These are phyloP conservation scores for Maudiozyma turicensis DNA, from an alignment of 805 yeast species.

Conservation along the genomic window DNA sequence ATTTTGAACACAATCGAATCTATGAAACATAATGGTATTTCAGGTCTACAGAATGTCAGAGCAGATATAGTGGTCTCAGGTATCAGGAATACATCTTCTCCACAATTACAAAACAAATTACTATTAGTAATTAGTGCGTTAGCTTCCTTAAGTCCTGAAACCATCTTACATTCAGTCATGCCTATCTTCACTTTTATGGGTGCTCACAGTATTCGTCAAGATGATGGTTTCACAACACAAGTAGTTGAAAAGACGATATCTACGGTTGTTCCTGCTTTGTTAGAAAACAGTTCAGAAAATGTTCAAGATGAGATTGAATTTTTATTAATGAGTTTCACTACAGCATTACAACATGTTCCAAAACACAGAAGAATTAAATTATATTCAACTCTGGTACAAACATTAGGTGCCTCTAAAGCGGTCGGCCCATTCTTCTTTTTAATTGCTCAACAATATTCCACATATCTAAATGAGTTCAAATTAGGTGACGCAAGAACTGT, in stretches of 20 bases:
- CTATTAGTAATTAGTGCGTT: conserved; percentile 77
- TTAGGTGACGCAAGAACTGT: conserved; percentile 56
- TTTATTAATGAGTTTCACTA: conserved; percentile 77
- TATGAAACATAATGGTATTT: conserved; percentile 34
- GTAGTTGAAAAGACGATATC: conserved; percentile 88
- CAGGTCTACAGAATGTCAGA: conserved; percentile 61
- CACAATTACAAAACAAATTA: conserved; percentile 88
- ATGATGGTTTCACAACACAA: conserved; percentile 87
- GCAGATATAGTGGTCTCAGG: conserved; percentile 88
- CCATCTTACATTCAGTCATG: conserved; percentile 92
- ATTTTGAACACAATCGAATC: conserved; percentile 59
- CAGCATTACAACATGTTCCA: conserved; percentile 93
- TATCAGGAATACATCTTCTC: conserved; percentile 79
- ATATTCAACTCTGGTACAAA: conserved; percentile 65
- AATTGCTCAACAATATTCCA: conserved; percentile 69
- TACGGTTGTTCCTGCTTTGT: conserved; percentile 84
- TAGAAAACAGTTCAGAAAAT: conserved; percentile 35
- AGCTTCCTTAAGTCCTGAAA: conserved; percentile 84
- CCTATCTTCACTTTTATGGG: conserved; percentile 99
- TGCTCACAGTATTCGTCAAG: conserved; percentile 92
- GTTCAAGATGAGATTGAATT: conserved; percentile 66
- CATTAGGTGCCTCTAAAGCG: conserved; percentile 59
- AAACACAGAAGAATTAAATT: conserved; percentile 88
- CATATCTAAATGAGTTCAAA: conserved; percentile 44
- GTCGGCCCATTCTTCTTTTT: conserved; percentile 66